Evolutionary conservation across 768 basidiomycete species (phyloP), one percentile per base, ranked within the genome.

Genomic region (Boletus fagicola): DNA sequence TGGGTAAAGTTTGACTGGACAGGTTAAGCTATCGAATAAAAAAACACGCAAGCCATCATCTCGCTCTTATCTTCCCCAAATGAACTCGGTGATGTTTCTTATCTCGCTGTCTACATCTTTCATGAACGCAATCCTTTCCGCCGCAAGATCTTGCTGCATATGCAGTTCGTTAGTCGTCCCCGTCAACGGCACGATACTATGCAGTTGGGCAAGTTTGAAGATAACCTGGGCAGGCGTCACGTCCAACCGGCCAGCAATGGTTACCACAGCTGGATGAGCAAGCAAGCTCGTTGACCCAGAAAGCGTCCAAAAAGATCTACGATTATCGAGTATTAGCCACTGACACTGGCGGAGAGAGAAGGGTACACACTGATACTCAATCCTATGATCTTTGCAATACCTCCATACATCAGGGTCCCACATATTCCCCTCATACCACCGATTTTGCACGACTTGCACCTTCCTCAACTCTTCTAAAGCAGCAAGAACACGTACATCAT

Each of bases 291-390:
- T 86, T 3, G 90, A 88, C n/a, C 90, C 88, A 1, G 87, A 80
- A 24, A 94, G 73, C 24, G 92, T 93, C 92, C 92, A 93, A 71
- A 94, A 93, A 16, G 90, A 91, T 63, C 90, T 91, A 45, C 35
- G 22, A 7, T 26, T 10, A 30, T 49, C 31, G 33, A 49, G 15
- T 11, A 8, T 55, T 31, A 42, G 52, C 35, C 49, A 44, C 28
- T 10, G 43, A 45, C 15, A 16, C 30, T 5, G 9, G 24, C 9
- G 43, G 35, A 22, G 18, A 10, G 20, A 35, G 33, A 33, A 54
- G 63, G 63, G 26, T 1, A 63, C 71, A 38, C 61, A 92, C 88
- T 93, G 90, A 63, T 92, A 93, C 66, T 84, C 80, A 10, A 89
- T 85, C 12, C 72, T 81, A 49, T 86, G 75, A 53, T 78, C 72